Evolutionary conservation across 2,329 filamentous ascomycete species (phyloP).

Genomic region (Pseudogymnoascus sp.): DNA sequence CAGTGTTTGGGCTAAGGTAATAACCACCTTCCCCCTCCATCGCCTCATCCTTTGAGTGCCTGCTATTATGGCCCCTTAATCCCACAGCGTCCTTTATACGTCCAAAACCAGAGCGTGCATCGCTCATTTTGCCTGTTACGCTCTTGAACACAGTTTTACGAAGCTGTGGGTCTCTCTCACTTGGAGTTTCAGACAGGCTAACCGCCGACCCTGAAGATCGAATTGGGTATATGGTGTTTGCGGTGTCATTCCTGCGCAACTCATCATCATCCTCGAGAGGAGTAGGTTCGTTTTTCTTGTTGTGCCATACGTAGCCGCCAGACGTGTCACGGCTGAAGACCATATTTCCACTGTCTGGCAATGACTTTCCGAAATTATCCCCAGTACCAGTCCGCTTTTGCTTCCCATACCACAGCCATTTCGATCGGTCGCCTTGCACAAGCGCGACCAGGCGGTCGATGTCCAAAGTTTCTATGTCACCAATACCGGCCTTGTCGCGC

Average conservation of each 20-base stretch:
- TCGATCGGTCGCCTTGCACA: conserved; percentile 71
- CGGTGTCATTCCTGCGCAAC: conserved; percentile 36
- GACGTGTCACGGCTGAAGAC: conserved; percentile 50
- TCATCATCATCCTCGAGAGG: conserved; percentile 46
- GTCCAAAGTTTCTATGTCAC: conserved; percentile 86
- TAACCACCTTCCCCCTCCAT: conserved; percentile 17
- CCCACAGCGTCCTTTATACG: conserved; percentile 82
- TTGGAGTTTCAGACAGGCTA: conserved; percentile 40
- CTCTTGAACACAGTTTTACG: conserved; percentile 67
- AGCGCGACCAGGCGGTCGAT: conserved; percentile 75
- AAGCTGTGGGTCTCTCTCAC: conserved; percentile 45
- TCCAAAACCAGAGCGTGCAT: conserved; percentile 73
- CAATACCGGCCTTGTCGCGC: conserved; percentile 79
- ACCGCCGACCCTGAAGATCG: conserved; percentile 38
- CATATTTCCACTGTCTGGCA: conserved; percentile 38
- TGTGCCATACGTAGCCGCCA: conserved; percentile 36
- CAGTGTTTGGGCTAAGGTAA: conserved; percentile 18
- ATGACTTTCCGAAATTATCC: conserved; percentile 36
- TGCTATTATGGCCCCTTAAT: conserved; percentile 39
- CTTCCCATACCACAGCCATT: conserved; percentile 95
- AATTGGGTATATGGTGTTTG: conserved; percentile 35
- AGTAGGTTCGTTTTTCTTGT: conserved; percentile 43
- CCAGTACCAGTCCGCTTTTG: conserved; percentile 54
- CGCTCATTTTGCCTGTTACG: conserved; percentile 69
- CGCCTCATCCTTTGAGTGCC: conserved; percentile 48